A percentile compares a stretch with the other conserved stretches of the same genome.
Evolutionary conservation across 352 stramenopile species (phyloP).

Genomic region (Albugo candida): DNA sequence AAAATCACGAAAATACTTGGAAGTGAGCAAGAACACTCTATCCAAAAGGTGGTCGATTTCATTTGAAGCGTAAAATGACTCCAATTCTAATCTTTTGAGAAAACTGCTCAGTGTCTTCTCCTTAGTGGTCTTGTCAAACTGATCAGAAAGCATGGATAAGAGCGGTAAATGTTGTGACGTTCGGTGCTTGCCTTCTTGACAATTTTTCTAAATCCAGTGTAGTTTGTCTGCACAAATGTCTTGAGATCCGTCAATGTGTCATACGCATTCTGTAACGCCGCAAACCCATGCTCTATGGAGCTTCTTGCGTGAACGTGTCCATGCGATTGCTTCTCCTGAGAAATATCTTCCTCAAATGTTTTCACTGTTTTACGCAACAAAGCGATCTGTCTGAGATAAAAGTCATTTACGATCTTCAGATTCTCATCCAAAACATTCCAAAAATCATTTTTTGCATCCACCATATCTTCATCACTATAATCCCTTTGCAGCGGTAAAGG

Average conservation of each 20-base stretch:
- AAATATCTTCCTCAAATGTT: conserved; percentile 50
- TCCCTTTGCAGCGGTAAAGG: background rate
- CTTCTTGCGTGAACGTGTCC: conserved; percentile 55
- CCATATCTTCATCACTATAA: conserved; percentile 33
- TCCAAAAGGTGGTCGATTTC: conserved; percentile 66
- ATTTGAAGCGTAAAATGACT: conserved; percentile 63
- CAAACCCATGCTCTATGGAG: conserved; percentile 65
- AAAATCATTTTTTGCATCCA: conserved; percentile 63
- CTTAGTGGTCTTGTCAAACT: conserved; percentile 85
- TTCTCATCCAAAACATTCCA: conserved; percentile 64
- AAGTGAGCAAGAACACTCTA: conserved; percentile 56
- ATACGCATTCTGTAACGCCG: conserved; percentile 75
- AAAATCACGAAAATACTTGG: conserved; percentile 23
- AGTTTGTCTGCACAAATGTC: conserved; percentile 84
- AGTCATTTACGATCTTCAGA: conserved; percentile 72
- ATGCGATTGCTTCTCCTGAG: conserved; percentile 43
- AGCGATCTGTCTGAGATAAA: conserved; percentile 50
- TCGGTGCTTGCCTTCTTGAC: conserved; percentile 66
- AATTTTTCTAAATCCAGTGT: conserved; percentile 85
- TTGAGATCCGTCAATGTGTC: conserved; percentile 76
- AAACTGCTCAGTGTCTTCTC: conserved; percentile 42
- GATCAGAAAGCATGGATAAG: background rate
- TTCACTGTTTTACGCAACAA: conserved; percentile 42
- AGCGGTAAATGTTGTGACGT: background rate
- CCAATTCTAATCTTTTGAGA: conserved; percentile 56